Evolutionary conservation across 2,329 filamentous ascomycete species (phyloP), one percentile per base, ranked within the genome.

Genomic region (Pestalotiopsis sp.): DNA sequence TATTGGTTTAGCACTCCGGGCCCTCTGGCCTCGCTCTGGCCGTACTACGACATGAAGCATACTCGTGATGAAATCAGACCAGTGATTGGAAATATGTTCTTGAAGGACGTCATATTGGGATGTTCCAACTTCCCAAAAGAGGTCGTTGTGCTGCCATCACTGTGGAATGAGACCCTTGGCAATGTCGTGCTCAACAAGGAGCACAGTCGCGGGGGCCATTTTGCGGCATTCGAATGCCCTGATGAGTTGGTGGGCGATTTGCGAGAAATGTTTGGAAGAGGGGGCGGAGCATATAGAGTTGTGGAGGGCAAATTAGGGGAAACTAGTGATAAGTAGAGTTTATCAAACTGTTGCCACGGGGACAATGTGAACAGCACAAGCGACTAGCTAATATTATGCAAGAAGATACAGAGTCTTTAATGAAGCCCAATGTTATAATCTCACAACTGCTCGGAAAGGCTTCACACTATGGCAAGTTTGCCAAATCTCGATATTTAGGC

Each of bases 1-100:
- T 95, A 95, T 77, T 88, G 86, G 74, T 94, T 94, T 79, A 90
- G 87, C 13, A 81, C 0, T 90, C 91, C 1, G 91, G 92, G 0
- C 88, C 92, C 12, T 69, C 88, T 3, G 90, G 92, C 0, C 88
- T 86, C 68, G 75, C 23, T 88, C 6, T 78, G 90, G 9, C 91
- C 94, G 45, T 95, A 95, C 79, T 93, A 94, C 73, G 92, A 94
- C 77, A 78, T 82, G 0, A 77, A 74, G 4, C 88, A 89, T 68
- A 74, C 78, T 25, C 90, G 87, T 0, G 87, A 87, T 60, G 88
- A 87, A 0, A 87, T 90, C 70, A 90, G 87, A 0, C 73, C 90
- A 0, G 85, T 45, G 69, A 73, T 68, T 66, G 71, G 49, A 64
- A 67, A 39, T 25, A 57, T 23, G 36, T 60, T 59, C 20, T 11